phyloP scores from a whole-genome alignment of 192 early-diverging fungal genomes.

The Coemansia sp. region DNA sequence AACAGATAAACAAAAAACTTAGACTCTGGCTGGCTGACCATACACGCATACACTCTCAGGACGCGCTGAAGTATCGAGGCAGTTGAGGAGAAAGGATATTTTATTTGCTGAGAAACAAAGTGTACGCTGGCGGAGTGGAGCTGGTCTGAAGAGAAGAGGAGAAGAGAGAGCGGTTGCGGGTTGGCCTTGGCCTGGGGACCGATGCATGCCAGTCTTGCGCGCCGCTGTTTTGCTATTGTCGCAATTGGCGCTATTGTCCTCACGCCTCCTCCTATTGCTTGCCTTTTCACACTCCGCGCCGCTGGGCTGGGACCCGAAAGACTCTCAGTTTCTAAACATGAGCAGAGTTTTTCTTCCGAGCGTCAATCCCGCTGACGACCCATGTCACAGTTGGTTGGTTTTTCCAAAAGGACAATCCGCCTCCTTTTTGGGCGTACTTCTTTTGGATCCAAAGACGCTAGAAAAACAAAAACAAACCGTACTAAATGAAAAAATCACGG shows the following conservation, averaged over 20 bases:
- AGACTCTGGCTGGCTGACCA: neutral
- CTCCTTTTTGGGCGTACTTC: neutral
- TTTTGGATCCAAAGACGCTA: neutral
- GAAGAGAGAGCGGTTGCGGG: neutral
- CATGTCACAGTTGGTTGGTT: neutral
- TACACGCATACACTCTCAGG: neutral
- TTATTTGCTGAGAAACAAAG: neutral
- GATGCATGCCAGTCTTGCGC: neutral
- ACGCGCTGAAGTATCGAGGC: neutral
- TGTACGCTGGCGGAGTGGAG: neutral
- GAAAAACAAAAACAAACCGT: conserved; percentile 7
- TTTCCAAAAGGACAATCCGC: neutral
- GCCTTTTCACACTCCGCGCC: conserved; percentile 2
- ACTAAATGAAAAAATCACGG: neutral
- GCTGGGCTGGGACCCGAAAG: neutral
- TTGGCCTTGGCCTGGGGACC: neutral
- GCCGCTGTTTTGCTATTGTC: neutral
- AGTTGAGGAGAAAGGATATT: neutral
- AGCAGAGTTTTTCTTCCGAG: neutral
- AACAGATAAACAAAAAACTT: no score
- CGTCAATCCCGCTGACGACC: neutral
- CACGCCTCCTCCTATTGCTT: neutral
- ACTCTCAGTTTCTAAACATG: neutral
- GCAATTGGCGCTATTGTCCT: conserved; percentile 8
- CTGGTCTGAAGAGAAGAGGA: conserved; percentile 3